Base-by-base conservation (phyloP, 2,329 filamentous ascomycete genomes). In the Penicillium psychrosexuale region DNA sequence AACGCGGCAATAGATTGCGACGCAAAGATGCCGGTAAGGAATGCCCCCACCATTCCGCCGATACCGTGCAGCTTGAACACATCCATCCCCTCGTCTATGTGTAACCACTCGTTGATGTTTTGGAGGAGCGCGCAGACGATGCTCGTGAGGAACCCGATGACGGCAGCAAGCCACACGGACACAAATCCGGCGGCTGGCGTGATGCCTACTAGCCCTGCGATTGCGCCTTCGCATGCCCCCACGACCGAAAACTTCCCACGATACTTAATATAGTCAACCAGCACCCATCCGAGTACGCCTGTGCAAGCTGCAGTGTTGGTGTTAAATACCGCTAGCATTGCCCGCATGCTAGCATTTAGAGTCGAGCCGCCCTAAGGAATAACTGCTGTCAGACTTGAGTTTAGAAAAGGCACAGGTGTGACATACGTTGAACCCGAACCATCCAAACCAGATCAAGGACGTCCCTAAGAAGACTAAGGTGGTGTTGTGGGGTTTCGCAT, bases 401-500 rank as follows among this genome's bases (percentile, higher is more conserved):
- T 28, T 22, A 11, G 11, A 36, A 33, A 36, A 19, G 12, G 13
- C 46, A 39, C 17, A 53, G n/a, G 13, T 17, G 22, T n/a, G 30
- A 59, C 66, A 51, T 57, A 73, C 73, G 65, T 84, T 84, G 69
- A 84, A 84, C 1, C 81, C 82, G 57, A 82, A 80, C 81, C 81
- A 84, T 8, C 80, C 75, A 39, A 75, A 75, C 70, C 73, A 77
- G 34, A 77, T 75, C 22, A 77, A 56, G 0, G 66, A 61, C 4
- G 88, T 90, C 22, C 88, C 88, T 44, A 91, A 79, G 45, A 90
- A 84, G 61, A 90, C 85, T 63, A 89, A 80, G 55, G 87, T 89
- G 42, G 89, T 85, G 67, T 89, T 90, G 73, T 91, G 88, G 8
- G 87, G 86, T 44, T 73, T 73, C 28, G 66, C 66, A 61, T 85